Conservation (phyloP, 2,329 filamentous ascomycete species). For the Polychaeton citri region DNA sequence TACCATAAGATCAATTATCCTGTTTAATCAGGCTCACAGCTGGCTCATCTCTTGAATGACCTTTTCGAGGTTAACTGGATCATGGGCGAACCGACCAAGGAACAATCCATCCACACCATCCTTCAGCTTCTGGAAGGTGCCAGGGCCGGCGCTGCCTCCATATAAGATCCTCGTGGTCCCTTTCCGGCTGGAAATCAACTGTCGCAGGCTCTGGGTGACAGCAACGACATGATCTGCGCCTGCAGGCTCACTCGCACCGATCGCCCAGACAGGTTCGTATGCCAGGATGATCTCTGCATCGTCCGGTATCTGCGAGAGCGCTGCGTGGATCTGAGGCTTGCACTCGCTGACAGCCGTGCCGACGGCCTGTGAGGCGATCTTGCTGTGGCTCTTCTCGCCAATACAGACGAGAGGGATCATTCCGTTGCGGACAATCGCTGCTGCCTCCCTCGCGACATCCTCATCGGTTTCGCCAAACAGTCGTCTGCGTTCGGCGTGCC, state of each 20-base stretch:
- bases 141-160: conserved; percentile 70
- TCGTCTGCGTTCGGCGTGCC: conserved; percentile 64
- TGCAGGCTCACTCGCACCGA: conserved; percentile 61
- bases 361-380: conserved; percentile 35
- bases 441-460: conserved; percentile 53
- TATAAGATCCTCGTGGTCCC: conserved; percentile 60
- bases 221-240: conserved; percentile 57
- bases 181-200: conserved; percentile 37
- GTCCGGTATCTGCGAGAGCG: conserved; percentile 47
- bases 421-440: conserved; percentile 52
- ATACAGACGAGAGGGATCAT: conserved; percentile 71
- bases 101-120: conserved; percentile 68
- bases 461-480: conserved; percentile 65
- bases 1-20: too few species aligned
- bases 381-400: conserved; percentile 48
- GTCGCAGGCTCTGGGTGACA: conserved; percentile 53
- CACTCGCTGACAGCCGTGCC: conserved; percentile 53
- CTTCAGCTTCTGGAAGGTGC: conserved; percentile 55
- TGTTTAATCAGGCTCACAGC: neutral
- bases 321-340: conserved; percentile 48
- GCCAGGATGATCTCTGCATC: conserved; percentile 61
- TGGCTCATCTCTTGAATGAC: conserved; percentile 54
- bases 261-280: conserved; percentile 84
- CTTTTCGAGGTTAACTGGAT: conserved; percentile 55
- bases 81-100: conserved; percentile 68